phyloP scores from a whole-genome alignment of 495 filamentous ascomycete genomes.

The Lichina pygmaea region DNA sequence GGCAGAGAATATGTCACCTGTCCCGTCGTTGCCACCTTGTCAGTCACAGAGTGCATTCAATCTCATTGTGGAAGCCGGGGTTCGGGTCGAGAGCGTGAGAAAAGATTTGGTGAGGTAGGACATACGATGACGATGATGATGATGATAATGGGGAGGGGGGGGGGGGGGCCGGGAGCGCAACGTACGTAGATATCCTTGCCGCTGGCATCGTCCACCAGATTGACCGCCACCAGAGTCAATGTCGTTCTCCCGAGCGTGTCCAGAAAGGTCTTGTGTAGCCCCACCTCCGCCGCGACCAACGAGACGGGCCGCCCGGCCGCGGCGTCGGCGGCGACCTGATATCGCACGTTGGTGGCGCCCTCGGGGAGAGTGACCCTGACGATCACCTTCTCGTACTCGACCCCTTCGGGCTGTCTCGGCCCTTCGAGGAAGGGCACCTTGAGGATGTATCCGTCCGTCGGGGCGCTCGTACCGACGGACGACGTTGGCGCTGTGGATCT shows the following conservation, averaged over 20 bases:
- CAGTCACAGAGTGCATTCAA: background rate
- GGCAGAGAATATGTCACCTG: conserved; percentile 67
- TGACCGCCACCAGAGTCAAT: conserved; percentile 53
- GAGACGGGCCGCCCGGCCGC: conserved; percentile 18
- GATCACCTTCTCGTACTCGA: conserved; percentile 60
- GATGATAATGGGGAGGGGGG: background rate
- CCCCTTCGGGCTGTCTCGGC: conserved; percentile 54
- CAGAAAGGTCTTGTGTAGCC: conserved; percentile 61
- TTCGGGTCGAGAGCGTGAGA: background rate
- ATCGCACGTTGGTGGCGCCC: conserved; percentile 58
- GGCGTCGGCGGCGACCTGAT: conserved; percentile 15
- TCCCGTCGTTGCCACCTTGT: conserved; percentile 3
- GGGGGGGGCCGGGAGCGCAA: conserved; percentile 1
- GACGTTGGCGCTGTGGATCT: background rate
- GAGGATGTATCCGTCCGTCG: conserved; percentile 40
- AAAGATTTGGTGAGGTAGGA: background rate
- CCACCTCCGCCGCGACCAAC: conserved; percentile 22
- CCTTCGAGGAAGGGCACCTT: conserved; percentile 93
- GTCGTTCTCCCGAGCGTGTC: conserved; percentile 77
- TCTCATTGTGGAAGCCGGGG: background rate
- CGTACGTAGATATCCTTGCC: conserved; percentile 49
- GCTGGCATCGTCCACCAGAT: conserved; percentile 68
- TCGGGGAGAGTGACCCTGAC: conserved; percentile 72
- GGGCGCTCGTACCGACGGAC: conserved; percentile 1
- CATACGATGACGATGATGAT: background rate